Evolutionary conservation across 202 grass and related monocot genomes (phyloP).

Genomic region (Digitaria exilis): DNA sequence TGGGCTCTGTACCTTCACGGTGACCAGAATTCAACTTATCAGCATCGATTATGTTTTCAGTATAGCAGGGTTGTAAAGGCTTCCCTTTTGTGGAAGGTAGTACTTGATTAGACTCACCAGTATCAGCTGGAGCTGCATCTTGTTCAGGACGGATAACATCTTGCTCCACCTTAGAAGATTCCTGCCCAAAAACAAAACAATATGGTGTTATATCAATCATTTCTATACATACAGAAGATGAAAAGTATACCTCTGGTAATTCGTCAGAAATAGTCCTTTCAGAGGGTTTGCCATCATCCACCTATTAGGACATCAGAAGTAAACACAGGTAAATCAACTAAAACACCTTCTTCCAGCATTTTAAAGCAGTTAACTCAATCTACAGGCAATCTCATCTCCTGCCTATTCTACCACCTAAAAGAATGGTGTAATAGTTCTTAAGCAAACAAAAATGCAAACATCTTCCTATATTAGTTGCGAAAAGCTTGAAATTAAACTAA

Average conservation of each 20-base stretch:
- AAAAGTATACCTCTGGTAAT: constrained; percentile 57
- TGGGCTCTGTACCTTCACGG: constrained; percentile 32
- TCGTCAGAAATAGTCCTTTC: constrained; percentile 84
- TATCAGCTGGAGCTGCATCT: constrained; percentile 42
- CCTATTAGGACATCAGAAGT: constrained; percentile 47
- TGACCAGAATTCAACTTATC: constrained; percentile 37
- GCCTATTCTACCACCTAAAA: constrained; percentile 3
- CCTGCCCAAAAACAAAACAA: constrained; percentile 42
- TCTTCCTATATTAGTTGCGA: not conserved
- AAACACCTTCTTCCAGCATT: not conserved
- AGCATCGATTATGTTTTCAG: constrained; percentile 33
- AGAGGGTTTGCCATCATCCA: constrained; percentile 83
- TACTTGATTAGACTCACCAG: constrained; percentile 51
- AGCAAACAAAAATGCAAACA: constrained; percentile 19
- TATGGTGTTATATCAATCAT: constrained; percentile 7
- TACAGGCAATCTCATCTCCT: constrained; percentile 27
- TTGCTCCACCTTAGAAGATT: constrained; percentile 50
- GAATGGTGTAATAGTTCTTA: constrained; percentile 4
- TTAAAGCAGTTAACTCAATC: constrained; percentile 6
- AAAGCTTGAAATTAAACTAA: constrained; percentile 49
- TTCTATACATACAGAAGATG: constrained; percentile 30
- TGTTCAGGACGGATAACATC: constrained; percentile 60
- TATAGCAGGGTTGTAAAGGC: constrained; percentile 26
- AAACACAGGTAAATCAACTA: constrained; percentile 15
- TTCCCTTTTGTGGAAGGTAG: constrained; percentile 58